These are phyloP conservation scores for Fonsecaea pedrosoi DNA, from an alignment of 2,329 filamentous ascomycete genomes.

Conservation along the genomic window DNA sequence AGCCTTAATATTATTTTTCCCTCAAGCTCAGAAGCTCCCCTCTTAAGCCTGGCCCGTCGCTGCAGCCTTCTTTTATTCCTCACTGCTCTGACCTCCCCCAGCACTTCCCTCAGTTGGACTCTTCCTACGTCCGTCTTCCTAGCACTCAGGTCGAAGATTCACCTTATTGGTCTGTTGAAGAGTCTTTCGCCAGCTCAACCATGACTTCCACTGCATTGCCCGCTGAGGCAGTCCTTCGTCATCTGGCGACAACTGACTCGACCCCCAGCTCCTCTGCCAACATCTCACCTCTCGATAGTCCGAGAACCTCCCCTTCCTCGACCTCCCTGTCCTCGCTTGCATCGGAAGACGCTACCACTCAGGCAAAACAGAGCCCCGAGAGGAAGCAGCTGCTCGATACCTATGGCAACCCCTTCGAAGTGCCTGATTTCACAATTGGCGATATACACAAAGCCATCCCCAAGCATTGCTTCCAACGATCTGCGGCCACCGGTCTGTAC, in stretches of 20 bases:
- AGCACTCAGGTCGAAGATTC: neutral
- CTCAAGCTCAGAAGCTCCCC: slow-evolving; percentile 10
- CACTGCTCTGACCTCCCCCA: neutral
- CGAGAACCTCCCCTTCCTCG: slow-evolving; percentile 73
- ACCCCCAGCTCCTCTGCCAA: slow-evolving; percentile 62
- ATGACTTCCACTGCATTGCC: slow-evolving; percentile 61
- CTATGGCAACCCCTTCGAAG: slow-evolving; percentile 91
- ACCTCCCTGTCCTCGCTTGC: slow-evolving; percentile 91
- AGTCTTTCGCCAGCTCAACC: slow-evolving; percentile 20
- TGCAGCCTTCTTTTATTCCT: slow-evolving; percentile 9
- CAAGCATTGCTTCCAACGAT: slow-evolving; percentile 94
- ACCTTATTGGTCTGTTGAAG: neutral
- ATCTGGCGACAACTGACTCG: slow-evolving; percentile 61
- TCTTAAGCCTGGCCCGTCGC: neutral
- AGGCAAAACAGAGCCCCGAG: slow-evolving; percentile 48
- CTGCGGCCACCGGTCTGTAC: slow-evolving; percentile 72
- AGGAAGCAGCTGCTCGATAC: slow-evolving; percentile 74
- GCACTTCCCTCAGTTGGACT: neutral
- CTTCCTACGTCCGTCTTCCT: neutral
- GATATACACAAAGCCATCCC: slow-evolving; percentile 96
- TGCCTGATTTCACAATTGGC: slow-evolving; percentile 97
- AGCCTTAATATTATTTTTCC: slow-evolving; percentile 7
- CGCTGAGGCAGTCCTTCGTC: slow-evolving; percentile 57
- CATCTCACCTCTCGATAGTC: slow-evolving; percentile 65
- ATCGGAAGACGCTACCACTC: slow-evolving; percentile 63